Base-by-base conservation (phyloP, 305 asterid species). In the Rubia balearica region DNA sequence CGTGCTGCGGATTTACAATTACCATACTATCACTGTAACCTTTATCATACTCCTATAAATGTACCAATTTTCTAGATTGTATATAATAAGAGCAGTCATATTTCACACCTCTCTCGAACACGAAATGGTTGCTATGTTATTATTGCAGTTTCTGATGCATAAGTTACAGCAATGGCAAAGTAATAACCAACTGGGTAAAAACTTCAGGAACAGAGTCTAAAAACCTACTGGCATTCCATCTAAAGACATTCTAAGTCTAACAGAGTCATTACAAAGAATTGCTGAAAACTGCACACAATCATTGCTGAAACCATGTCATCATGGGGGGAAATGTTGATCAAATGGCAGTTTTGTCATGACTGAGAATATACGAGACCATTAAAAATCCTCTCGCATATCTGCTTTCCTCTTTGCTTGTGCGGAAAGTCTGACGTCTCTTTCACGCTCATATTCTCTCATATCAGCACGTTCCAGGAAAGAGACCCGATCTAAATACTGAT, bases 341-440 rank as follows among this genome's bases (percentile, higher is more conserved):
- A 70, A 61, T 40, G 36, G 3, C 30, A 9, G 27, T 12, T 51
- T 33, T 12, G 12, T 61, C 19, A 33, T 59, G 59, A 65, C 21
- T 36, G 7, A 45, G 14, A 36, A 45, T 48, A 19, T 40, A 57
- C 33, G 22, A 56, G 14, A 51, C 21, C n/a, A 74, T 78, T 78
- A 86, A 60, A 53, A 80, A 38, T 93, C 98, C 17, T 89, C 96
- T n/a, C 86, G 85, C 97, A 89, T 85, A 70, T 90, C 97, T 16
- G 88, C 79, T 81, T 86, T 93, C 79, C 97, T 85, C 79, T 86
- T 91, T 41, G 96, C 81, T 70, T 90, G 97, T 38, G 61, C 33
- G 19, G 96, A 89, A 60, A 91, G 97, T 3, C 98, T 91, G 38
- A 83, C 98, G 62, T 93, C 98, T 71, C 98, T 88, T 82, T 89